phyloP scores from a whole-genome alignment of 2,329 filamentous ascomycete species.

The Alternaria longipes region DNA sequence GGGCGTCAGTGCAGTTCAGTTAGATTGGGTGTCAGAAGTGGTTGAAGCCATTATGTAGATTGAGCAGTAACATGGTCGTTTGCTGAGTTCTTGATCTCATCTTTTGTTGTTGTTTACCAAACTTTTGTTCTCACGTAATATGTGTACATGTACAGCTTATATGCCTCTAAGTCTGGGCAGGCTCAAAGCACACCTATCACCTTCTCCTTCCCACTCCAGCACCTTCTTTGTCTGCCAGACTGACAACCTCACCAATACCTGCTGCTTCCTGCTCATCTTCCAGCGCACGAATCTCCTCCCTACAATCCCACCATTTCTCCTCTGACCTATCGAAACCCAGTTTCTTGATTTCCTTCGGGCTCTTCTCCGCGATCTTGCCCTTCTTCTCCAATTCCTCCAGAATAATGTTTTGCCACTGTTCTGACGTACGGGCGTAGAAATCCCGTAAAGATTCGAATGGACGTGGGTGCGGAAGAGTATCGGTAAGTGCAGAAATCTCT shows the following conservation, averaged over 20 bases:
- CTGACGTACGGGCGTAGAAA: conserved; percentile 88
- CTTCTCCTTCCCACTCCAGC: conserved; percentile 47
- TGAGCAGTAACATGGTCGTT: not conserved
- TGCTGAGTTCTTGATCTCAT: not conserved
- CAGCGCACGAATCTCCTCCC: conserved; percentile 88
- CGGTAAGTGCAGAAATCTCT: conserved; percentile 66
- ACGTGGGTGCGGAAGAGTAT: conserved; percentile 77
- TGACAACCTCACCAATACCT: conserved; percentile 94
- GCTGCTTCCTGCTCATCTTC: conserved; percentile 97
- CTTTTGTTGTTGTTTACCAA: not conserved
- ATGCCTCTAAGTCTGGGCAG: not conserved
- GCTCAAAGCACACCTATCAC: conserved; percentile 18
- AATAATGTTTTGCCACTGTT: conserved; percentile 89
- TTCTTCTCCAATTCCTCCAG: conserved; percentile 76
- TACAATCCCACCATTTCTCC: conserved; percentile 98
- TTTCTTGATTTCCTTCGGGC: conserved; percentile 90
- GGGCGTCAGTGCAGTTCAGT: conserved; percentile 68
- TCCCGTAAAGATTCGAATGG: conserved; percentile 91
- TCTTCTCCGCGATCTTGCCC: conserved; percentile 66
- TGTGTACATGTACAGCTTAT: not conserved
- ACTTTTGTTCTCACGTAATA: not conserved
- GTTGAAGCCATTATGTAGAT: conserved; percentile 44
- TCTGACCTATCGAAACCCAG: conserved; percentile 90
- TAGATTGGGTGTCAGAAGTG: conserved; percentile 68
- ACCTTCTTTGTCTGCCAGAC: conserved; percentile 74